Evolutionary conservation across 129 eudicot genomes (phyloP).

Genomic region (Artemisia tridentata): DNA sequence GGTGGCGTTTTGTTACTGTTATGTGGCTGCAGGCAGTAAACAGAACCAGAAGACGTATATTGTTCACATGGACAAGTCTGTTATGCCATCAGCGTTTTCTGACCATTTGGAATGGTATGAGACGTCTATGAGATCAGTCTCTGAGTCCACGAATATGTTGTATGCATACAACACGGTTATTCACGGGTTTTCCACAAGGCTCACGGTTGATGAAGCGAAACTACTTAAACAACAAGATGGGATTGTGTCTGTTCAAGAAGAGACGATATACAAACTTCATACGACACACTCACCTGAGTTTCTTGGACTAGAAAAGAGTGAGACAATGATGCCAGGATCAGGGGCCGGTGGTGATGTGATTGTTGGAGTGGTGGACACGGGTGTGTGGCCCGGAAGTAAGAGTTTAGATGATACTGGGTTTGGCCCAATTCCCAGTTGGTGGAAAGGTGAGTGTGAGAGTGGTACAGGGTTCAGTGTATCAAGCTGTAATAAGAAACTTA

Average conservation of each 20-base stretch:
- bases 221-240: constrained; percentile 44
- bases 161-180: constrained; percentile 57
- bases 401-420: constrained; percentile 50
- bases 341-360: constrained; percentile 43
- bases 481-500: constrained; percentile 57
- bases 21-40: constrained; percentile 29
- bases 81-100: constrained; percentile 50
- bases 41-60: constrained; percentile 46
- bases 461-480: constrained; percentile 41
- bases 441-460: constrained; percentile 66
- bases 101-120: constrained; percentile 63
- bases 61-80: constrained; percentile 67
- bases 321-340: constrained; percentile 29
- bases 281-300: constrained; percentile 70
- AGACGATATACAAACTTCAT: constrained; percentile 50
- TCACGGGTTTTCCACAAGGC: constrained; percentile 61
- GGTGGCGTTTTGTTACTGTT: constrained; percentile 11
- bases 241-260: constrained; percentile 51
- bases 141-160: constrained; percentile 45
- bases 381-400: constrained; percentile 67
- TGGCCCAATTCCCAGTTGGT: constrained; percentile 54
- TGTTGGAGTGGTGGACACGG: constrained; percentile 73
- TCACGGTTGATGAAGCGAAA: constrained; percentile 49
- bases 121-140: constrained; percentile 48
- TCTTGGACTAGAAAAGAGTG: constrained; percentile 45